A percentile compares a stretch with the other conserved stretches of the same genome.
Conservation (phyloP, 2,329 filamentous ascomycete species). For the Dactylellina sp. region DNA sequence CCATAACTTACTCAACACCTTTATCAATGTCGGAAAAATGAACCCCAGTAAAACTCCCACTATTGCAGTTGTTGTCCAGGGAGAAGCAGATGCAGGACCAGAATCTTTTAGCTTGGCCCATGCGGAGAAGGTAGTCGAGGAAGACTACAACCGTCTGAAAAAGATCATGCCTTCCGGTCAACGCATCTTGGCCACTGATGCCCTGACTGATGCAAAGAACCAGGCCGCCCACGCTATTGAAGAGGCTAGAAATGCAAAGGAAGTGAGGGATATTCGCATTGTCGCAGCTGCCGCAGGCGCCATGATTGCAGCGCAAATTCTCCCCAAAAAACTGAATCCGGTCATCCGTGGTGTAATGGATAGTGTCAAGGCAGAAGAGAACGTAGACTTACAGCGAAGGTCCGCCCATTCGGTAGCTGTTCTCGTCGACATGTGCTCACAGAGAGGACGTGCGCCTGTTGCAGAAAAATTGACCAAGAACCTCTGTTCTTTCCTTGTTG, state of each 20-base stretch:
- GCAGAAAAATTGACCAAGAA: conserved; percentile 97
- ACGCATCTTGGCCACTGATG: conserved; percentile 82
- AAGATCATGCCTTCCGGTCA: conserved; percentile 90
- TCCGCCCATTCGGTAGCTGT: conserved; percentile 86
- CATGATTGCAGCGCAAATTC: conserved; percentile 83
- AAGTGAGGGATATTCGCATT: conserved; percentile 84
- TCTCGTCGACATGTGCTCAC: conserved; percentile 87
- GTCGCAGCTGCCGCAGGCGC: conserved; percentile 87
- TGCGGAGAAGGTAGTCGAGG: conserved; percentile 85
- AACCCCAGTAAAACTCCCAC: conserved; percentile 78
- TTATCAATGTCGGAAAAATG: conserved; percentile 89
- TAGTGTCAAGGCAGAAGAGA: conserved; percentile 95
- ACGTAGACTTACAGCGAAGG: conserved; percentile 84
- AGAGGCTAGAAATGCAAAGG: conserved; percentile 82
- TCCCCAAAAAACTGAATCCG: conserved; percentile 92
- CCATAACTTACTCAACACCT: conserved; percentile 87
- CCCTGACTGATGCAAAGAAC: conserved; percentile 80
- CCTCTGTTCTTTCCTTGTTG: conserved; percentile 95
- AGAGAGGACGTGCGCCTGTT: conserved; percentile 80
- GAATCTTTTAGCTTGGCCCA: conserved; percentile 89
- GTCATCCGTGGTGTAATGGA: conserved; percentile 99
- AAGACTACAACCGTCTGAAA: conserved; percentile 89
- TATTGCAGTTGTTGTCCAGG: conserved; percentile 91
- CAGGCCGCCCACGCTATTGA: conserved; percentile 78
- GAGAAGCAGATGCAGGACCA: conserved; percentile 88